Evolutionary conservation across 495 filamentous ascomycete species (phyloP), one percentile per base, ranked within the genome.

Genomic region (Penicillium argentinense): DNA sequence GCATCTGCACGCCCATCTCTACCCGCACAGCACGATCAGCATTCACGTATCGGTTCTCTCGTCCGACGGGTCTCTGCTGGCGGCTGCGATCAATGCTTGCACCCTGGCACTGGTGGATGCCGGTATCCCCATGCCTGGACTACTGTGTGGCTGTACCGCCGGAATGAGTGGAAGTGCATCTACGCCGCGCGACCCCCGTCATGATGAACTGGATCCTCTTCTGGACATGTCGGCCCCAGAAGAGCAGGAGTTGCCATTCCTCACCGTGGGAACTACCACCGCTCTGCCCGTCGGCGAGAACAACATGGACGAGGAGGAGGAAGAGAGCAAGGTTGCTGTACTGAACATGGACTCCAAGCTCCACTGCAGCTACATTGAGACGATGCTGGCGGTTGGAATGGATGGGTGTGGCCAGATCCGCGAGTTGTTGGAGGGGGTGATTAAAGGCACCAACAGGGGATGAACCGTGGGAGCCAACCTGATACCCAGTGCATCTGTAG

Each of bases 31-130:
- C 51, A 89, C 84, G 24, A 93, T 99, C 60, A 72, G 74, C 39
- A 79, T 99, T 18, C 81, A 84, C 4, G 71, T 99, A 4, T 89
- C 92, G 59, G 79, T 99, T 11, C 81, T 99, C n/a, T 86, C 84
- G 0, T 82, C 91, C 46, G 93, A 99, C 69, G 93, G 93, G 23
- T 89, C 88, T 2, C 75, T 99, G 0, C 84, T 99, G 21, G 90
- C 95, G 1, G 82, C 89, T 0, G 88, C 88, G 13, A 75, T 97
- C 53, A 99, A 99, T 56, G 95, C 93, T 8, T 84, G 87, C 0
- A 97, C 92, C 0, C 80, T 99, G 9, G 93, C 95, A 0, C 82
- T 96, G 16, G 83, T 97, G 37, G 93, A 97, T 60, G 95, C 95
- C 2, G 93, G 93, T 22, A 81, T 99, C 19, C 93, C 95, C 26